Evolutionary conservation across 2,329 filamentous ascomycete genomes (phyloP), one percentile per base, ranked within the genome.

Genomic region (Aspergillus fischeri): DNA sequence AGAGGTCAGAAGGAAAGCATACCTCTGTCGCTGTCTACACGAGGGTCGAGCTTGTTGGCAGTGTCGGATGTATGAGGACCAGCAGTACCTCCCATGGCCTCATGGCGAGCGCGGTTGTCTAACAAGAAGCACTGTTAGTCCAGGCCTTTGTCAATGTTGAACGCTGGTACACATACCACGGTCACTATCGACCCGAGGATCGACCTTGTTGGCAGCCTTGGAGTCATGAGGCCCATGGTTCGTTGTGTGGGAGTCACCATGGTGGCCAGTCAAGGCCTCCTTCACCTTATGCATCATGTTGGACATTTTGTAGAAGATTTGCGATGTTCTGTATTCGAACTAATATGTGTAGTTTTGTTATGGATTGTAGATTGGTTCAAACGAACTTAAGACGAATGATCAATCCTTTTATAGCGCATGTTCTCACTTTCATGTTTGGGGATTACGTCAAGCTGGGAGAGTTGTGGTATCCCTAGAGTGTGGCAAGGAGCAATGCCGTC

Each of bases 221-320:
- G 61, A 63, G 17, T 45, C 45, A 53, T 63, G 60, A 32, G 60
- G 57, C 21, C 61, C 61, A 49, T 60, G 52, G 52, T 57, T 61
- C 47, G 55, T 52, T 27, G 61, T 50, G 20, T 45, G 49, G 29
- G 56, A 58, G 38, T 61, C 57, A 25, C 62, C 53, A 56, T 70
- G 63, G 58, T 72, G 62, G 25, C 71, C 65, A 44, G 60, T 63
- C 52, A 80, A 51, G 58, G 67, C 73, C 9, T 78, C 73, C 68
- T 79, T 79, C 41, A 77, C 73, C 60, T 79, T 80, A 65, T 79
- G 71, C 55, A 78, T 65, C 54, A 77, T 68, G 51, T 63, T 61
- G 54, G 76, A 77, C 77, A 79, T 79, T 54, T 55, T 72, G 73
- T 3, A 24, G 8, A 11, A 45, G n/a, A 11, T 9, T 45, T 45